Evolutionary conservation across 768 basidiomycete species (phyloP), one percentile per base, ranked within the genome.

Genomic region (Chalciporus chontae): DNA sequence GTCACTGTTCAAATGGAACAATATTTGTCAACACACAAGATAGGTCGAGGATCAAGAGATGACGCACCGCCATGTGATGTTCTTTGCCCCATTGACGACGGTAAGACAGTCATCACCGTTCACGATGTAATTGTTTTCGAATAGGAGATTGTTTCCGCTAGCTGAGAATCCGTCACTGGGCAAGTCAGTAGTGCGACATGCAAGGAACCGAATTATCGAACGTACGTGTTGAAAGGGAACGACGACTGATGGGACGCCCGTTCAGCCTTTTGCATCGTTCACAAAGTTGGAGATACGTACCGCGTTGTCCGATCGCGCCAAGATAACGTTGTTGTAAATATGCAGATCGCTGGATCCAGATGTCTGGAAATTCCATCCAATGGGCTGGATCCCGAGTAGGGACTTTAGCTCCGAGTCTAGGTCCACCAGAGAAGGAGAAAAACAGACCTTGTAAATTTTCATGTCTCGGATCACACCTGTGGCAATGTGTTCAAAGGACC

Each of bases 31-130:
- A 5, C 27, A 29, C 27, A 11, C 27, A 24, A 5, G 13, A 52
- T 10, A 54, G 41, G 8, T 9, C n/a, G 29, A 32, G 8, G 32
- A 5, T 10, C 27, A n/a, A 34, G 44, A 14, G 38, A 45, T 11
- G 10, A 50, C 59, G 14, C 21, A 73, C 74, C 71, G 65, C 66
- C 76, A 82, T 48, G 71, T 69, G 38, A 83, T 78, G 49, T 80
- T 77, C 51, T 73, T 77, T 3, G 79, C 77, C 14, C 80, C 80
- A 55, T 65, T 80, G 0, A 76, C 75, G 38, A 83, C 78, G 3
- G 82, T 78, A 18, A 84, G 58, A 43, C 82, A 84, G 58, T 84
- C 82, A 48, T 84, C 82, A 4, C 81, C 82, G 47, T 83, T 84
- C 43, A 73, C 69, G 36, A 85, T 68, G 51, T 74, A 60, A 48